Conservation (phyloP, 2,329 filamentous ascomycete species). For the Aspergillus sp. region DNA sequence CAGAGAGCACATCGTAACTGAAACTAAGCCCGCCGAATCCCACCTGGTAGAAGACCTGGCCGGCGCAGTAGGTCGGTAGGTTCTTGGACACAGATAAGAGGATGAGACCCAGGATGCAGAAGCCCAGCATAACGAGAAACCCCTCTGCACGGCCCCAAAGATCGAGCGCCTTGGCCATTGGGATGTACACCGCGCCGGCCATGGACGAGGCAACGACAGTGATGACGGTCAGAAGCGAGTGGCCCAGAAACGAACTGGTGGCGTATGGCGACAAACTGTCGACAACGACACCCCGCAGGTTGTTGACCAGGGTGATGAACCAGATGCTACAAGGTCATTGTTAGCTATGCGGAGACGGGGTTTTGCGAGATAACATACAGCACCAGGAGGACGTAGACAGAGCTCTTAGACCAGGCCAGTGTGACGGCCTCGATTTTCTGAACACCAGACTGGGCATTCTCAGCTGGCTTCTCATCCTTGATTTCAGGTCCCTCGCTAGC, state of each 20-base stretch:
- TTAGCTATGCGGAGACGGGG: neutral
- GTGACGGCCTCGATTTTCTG: conserved; percentile 47
- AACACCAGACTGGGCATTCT: conserved; percentile 36
- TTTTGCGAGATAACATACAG: conserved; percentile 30
- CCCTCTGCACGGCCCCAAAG: conserved; percentile 63
- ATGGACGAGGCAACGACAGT: conserved; percentile 56
- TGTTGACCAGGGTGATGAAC: conserved; percentile 40
- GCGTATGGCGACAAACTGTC: conserved; percentile 47
- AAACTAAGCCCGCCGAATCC: conserved; percentile 59
- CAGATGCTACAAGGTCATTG: conserved; percentile 39
- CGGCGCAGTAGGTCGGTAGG: conserved; percentile 62
- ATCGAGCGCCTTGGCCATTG: conserved; percentile 63
- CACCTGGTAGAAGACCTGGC: conserved; percentile 59
- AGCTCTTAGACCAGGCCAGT: conserved; percentile 43
- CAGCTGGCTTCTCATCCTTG: neutral
- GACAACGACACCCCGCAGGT: conserved; percentile 35
- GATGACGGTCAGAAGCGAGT: conserved; percentile 55
- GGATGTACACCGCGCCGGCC: conserved; percentile 58
- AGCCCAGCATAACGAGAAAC: conserved; percentile 49
- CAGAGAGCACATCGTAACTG: conserved; percentile 59
- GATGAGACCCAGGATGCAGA: conserved; percentile 52
- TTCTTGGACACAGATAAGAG: conserved; percentile 63
- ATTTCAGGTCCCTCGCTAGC: neutral
- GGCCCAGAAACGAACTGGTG: conserved; percentile 51
- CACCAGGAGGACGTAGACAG: conserved; percentile 39